Conservation (phyloP, 2,329 filamentous ascomycete species). For the Colletotrichum sansevieriae region DNA sequence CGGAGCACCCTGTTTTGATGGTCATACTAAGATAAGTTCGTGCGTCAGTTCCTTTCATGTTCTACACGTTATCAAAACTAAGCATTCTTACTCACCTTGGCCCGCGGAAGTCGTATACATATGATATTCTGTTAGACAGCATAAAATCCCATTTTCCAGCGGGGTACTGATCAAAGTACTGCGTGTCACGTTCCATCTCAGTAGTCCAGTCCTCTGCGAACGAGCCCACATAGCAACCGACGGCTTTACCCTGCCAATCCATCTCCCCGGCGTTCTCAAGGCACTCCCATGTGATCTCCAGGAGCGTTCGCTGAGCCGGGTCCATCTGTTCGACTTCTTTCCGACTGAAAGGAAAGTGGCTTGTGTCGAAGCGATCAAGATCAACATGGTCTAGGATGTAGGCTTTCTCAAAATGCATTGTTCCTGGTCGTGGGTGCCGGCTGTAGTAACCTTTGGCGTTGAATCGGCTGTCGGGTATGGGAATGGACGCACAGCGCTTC, state of each 20-base stretch:
- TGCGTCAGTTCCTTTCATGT: neutral
- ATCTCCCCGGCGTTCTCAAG: conserved; percentile 47
- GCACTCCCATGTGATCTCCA: conserved; percentile 50
- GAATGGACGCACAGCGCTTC: conserved; percentile 15
- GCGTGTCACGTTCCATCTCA: conserved; percentile 38
- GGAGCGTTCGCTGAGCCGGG: conserved; percentile 49
- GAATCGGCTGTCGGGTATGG: conserved; percentile 1
- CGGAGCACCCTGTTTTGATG: conserved; percentile 53
- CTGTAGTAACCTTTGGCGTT: conserved; percentile 14
- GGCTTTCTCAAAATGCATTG: neutral
- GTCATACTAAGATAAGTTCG: conserved; percentile 46
- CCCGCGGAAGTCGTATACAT: conserved; percentile 33
- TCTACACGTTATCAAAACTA: neutral
- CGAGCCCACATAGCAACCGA: conserved; percentile 48
- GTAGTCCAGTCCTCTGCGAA: conserved; percentile 46
- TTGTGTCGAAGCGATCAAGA: conserved; percentile 5
- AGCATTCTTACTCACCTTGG: conserved; percentile 21
- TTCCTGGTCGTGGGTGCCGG: neutral
- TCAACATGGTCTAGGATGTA: conserved; percentile 19
- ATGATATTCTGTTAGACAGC: conserved; percentile 44
- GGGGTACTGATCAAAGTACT: conserved; percentile 3
- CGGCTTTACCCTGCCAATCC: conserved; percentile 44
- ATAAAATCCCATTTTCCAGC: conserved; percentile 43
- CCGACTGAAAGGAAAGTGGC: neutral
- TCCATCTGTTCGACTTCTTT: conserved; percentile 43